Evolutionary conservation across 1,284 basidiomycete genomes (phyloP).

Genomic region (Phellopilus nigrolimitatus): DNA sequence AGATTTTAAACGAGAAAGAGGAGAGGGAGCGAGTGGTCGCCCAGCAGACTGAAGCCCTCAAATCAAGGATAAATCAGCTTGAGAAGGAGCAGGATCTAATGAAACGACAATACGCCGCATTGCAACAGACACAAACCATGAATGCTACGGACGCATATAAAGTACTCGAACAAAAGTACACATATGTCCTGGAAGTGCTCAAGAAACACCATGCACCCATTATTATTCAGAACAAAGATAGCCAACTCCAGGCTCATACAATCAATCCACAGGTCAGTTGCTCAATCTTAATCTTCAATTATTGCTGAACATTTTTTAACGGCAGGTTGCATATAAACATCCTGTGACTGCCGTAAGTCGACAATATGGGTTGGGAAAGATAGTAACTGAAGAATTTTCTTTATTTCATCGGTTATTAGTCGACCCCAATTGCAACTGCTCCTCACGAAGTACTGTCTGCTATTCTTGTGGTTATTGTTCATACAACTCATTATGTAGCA

Average conservation of each 20-base stretch:
- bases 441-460: too few relatives aligned
- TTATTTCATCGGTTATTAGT: too few relatives aligned
- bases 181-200: conserved; percentile 4
- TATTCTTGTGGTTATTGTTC: too few relatives aligned
- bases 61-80: not conserved
- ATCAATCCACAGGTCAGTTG: not conserved
- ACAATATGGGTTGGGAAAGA: too few relatives aligned
- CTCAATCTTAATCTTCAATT: not conserved
- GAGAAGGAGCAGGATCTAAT: not conserved
- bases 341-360: too few relatives aligned
- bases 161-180: conserved; percentile 5
- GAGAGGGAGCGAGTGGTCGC: not conserved
- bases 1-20: not conserved
- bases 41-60: not conserved
- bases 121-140: not conserved
- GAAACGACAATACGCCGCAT: not conserved
- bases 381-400: too few relatives aligned
- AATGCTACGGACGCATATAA: not conserved
- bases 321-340: too few relatives aligned
- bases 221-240: not conserved
- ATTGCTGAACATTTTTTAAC: too few relatives aligned
- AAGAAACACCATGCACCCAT: not conserved
- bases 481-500: too few relatives aligned
- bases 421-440: too few relatives aligned
- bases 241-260: not conserved